Evolutionary conservation across 169 alveolate species (phyloP).

Genomic region (Plasmodium blacklocki): DNA sequence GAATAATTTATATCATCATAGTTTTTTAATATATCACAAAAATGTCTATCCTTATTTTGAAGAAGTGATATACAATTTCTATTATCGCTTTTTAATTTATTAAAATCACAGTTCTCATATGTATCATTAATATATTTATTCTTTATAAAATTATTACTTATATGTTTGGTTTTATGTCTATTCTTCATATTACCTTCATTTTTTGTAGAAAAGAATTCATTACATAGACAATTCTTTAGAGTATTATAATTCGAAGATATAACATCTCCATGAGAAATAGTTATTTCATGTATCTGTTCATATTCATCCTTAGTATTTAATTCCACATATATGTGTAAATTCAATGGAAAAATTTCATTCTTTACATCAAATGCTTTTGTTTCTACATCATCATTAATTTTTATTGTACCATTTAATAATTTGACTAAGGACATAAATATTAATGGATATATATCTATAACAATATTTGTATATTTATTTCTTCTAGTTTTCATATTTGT

Average conservation of each 20-base stretch:
- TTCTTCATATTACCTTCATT: not conserved
- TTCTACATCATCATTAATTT: conserved; percentile 35
- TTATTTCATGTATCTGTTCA: conserved; percentile 16
- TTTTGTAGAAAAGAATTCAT: not conserved
- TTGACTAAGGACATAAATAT: conserved; percentile 45
- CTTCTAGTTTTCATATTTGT: conserved; percentile 36
- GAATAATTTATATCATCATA: not conserved
- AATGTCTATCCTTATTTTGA: no score
- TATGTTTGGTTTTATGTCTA: no score
- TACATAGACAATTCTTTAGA: conserved; percentile 34
- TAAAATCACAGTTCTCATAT: no score
- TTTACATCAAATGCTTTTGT: conserved; percentile 61
- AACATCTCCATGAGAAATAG: conserved; percentile 4
- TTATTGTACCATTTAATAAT: conserved; percentile 27
- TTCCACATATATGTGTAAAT: conserved; percentile 24
- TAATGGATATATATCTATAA: conserved; percentile 58
- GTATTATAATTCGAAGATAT: conserved; percentile 6
- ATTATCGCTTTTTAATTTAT: not conserved
- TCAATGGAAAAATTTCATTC: conserved; percentile 45
- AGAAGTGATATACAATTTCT: not conserved
- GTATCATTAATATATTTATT: no score
- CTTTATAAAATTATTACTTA: no score
- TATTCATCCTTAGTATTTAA: conserved; percentile 36
- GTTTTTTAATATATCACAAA: not conserved
- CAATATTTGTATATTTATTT: conserved; percentile 70